A percentile compares a stretch with the other conserved stretches of the same genome.
Conservation (phyloP, 192 early-diverging fungal genomes). For the Gaertneriomyces semiglobifer region DNA sequence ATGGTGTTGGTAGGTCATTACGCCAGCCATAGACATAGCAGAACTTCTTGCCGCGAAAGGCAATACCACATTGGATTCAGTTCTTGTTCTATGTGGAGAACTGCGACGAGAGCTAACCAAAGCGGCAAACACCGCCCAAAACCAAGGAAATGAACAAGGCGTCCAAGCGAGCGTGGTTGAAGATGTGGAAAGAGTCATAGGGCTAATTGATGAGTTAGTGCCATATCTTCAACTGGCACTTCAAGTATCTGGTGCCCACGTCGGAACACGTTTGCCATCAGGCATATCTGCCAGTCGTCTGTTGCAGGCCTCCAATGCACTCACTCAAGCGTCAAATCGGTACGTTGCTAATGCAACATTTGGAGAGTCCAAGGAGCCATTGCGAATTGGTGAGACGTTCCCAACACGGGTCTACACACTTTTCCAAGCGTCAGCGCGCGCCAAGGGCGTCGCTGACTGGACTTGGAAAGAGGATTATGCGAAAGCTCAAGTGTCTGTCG, state of each 20-base stretch:
- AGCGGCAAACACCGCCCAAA: conserved; percentile 3
- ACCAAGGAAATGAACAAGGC: background rate
- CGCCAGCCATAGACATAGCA: conserved; percentile 20
- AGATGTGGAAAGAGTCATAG: conserved; percentile 31
- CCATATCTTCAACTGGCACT: conserved; percentile 54
- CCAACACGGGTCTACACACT: conserved; percentile 61
- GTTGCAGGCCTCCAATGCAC: conserved; percentile 52
- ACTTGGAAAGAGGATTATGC: conserved; percentile 82
- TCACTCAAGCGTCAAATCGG: conserved; percentile 22
- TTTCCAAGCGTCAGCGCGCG: conserved; percentile 63
- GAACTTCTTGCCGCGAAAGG: conserved; percentile 24
- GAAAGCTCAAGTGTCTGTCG: conserved; percentile 30
- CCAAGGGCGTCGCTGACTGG: conserved; percentile 55
- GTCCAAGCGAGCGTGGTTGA: conserved; percentile 19
- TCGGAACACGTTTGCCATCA: conserved; percentile 41
- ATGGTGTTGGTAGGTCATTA: too few relatives aligned
- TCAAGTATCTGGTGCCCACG: conserved; percentile 46
- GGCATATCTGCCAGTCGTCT: conserved; percentile 55
- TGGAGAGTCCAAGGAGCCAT: conserved; percentile 21
- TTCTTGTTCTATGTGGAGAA: conserved; percentile 8
- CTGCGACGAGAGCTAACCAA: background rate
- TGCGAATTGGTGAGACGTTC: conserved; percentile 27
- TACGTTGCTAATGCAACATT: conserved; percentile 23
- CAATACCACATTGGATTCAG: conserved; percentile 17
- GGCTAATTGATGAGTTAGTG: conserved; percentile 48